These are phyloP conservation scores for Amaranthus cruentus DNA, from an alignment of 148 eudicot species.

Conservation along the genomic window DNA sequence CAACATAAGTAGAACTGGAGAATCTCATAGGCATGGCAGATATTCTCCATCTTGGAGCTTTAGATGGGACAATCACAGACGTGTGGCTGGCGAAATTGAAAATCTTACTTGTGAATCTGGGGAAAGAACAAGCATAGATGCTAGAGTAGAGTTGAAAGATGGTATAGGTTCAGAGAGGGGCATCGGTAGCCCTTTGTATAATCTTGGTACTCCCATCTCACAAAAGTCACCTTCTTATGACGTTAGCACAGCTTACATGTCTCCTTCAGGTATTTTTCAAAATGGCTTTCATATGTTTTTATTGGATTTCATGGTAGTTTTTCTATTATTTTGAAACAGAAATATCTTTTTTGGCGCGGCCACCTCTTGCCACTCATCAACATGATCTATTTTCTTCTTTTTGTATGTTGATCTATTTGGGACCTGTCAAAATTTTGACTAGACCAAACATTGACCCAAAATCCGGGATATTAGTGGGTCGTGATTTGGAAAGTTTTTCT, in stretches of 20 bases:
- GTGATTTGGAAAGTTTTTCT: no score
- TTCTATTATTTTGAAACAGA: no score
- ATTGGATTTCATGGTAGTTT: no score
- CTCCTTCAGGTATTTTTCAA: conserved; percentile 45
- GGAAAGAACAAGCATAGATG: conserved; percentile 25
- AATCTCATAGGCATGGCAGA: conserved; percentile 28
- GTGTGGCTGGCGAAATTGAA: conserved; percentile 45
- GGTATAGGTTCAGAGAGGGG: conserved; percentile 19
- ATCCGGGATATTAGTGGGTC: no score
- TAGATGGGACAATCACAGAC: conserved; percentile 41
- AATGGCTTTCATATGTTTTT: no score
- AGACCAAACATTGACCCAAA: no score
- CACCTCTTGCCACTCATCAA: no score
- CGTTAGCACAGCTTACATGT: conserved; percentile 14
- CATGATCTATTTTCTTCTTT: no score
- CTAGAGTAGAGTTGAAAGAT: conserved; percentile 31
- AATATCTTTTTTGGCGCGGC: no score
- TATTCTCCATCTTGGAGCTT: conserved; percentile 58
- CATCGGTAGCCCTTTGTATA: conserved; percentile 25
- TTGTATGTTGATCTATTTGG: no score
- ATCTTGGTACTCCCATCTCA: conserved; percentile 22
- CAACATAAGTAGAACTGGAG: conserved; percentile 28
- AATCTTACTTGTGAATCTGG: conserved; percentile 18
- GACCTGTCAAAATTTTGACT: no score
- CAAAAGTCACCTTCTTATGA: conserved; percentile 29